These are phyloP conservation scores for Trichosporon asahii DNA, from an alignment of 1,284 basidiomycete species.

Conservation along the genomic window DNA sequence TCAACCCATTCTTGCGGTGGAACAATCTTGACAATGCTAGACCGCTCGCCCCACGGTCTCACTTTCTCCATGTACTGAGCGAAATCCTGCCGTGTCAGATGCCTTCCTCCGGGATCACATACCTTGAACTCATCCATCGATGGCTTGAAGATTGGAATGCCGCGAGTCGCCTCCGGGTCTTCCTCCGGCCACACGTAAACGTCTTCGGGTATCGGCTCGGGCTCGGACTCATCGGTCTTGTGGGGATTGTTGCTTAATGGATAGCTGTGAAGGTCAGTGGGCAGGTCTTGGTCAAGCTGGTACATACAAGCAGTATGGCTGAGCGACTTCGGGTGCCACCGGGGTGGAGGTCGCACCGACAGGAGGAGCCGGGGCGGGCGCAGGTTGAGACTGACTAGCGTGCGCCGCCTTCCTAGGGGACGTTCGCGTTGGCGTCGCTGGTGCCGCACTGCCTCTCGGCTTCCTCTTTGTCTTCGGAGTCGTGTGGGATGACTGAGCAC, in stretches of 20 bases:
- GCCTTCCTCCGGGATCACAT: background rate
- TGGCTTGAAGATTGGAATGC: slow-evolving; percentile 91
- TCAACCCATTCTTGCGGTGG: slow-evolving; percentile 87
- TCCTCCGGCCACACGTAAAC: slow-evolving; percentile 59
- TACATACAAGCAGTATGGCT: slow-evolving; percentile 23
- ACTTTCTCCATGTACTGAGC: slow-evolving; percentile 79
- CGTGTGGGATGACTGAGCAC: background rate
- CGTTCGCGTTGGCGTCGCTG: background rate
- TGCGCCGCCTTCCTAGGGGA: background rate
- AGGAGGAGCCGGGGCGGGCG: background rate
- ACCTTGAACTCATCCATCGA: slow-evolving; percentile 74
- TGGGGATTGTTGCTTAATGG: slow-evolving; percentile 23
- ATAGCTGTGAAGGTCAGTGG: slow-evolving; percentile 15
- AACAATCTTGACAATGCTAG: slow-evolving; percentile 90
- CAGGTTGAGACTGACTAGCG: background rate
- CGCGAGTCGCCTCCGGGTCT: slow-evolving; percentile 76
- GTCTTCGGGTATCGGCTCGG: slow-evolving; percentile 19
- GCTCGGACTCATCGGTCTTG: slow-evolving; percentile 19
- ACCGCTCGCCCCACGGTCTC: slow-evolving; percentile 79
- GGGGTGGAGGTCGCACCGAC: background rate
- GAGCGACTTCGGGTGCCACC: slow-evolving; percentile 12
- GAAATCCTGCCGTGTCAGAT: slow-evolving; percentile 60
- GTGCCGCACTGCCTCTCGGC: background rate
- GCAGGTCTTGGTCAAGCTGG: too few relatives aligned
- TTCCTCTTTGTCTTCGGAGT: background rate